A percentile compares a stretch with the other conserved stretches of the same genome.
Conservation (phyloP, 192 early-diverging fungal genomes). For the Coemansia biformis region DNA sequence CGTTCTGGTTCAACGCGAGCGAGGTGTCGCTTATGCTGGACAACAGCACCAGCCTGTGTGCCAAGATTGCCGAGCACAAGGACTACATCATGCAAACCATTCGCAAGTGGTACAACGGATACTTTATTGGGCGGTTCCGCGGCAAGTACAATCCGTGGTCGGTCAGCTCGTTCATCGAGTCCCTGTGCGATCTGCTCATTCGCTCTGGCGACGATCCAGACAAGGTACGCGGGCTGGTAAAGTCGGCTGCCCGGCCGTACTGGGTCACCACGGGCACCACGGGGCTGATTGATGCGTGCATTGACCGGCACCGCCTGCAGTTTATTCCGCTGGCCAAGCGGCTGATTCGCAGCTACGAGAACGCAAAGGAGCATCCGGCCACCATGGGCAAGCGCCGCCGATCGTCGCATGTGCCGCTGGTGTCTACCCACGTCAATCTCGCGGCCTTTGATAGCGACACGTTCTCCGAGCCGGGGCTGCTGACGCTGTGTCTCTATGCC, state of each 20-base stretch:
- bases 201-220: background rate
- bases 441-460: constrained; percentile 11
- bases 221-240: constrained; percentile 1
- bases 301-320: constrained; percentile 15
- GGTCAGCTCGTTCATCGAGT: constrained; percentile 32
- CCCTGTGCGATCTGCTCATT: constrained; percentile 11
- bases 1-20: constrained; percentile 34
- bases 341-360: constrained; percentile 12
- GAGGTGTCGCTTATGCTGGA: constrained; percentile 31
- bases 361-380: no score
- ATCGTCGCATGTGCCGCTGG: constrained; percentile 8
- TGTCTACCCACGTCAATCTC: constrained; percentile 7
- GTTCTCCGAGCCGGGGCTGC: constrained; percentile 20
- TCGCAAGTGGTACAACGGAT: constrained; percentile 29
- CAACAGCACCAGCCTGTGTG: constrained; percentile 12
- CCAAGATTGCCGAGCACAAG: constrained; percentile 16
- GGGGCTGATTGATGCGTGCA: constrained; percentile 15
- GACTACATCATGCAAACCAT: constrained; percentile 10
- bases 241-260: constrained; percentile 12
- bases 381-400: constrained; percentile 4
- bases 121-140: constrained; percentile 29
- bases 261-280: constrained; percentile 29
- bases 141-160: constrained; percentile 50
- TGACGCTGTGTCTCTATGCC: constrained; percentile 10
- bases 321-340: constrained; percentile 8